phyloP scores from a whole-genome alignment of 2,329 filamentous ascomycete genomes.

The Microascus cirrosus region DNA sequence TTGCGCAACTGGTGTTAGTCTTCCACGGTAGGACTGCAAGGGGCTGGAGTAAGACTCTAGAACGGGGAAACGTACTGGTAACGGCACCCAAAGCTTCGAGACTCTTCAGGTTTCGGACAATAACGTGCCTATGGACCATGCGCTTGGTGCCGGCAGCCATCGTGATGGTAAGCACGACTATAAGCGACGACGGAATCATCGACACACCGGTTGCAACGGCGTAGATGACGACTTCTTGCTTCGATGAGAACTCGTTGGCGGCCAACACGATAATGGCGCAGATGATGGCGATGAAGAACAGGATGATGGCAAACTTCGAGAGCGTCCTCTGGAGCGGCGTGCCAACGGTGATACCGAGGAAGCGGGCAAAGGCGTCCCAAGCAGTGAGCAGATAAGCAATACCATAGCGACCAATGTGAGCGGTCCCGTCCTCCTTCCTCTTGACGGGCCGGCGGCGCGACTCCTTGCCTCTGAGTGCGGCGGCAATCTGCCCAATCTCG shows the following conservation, averaged over 20 bases:
- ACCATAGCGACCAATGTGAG: constrained; percentile 17
- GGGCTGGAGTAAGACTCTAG: background rate
- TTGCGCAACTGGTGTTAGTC: background rate
- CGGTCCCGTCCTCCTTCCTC: constrained; percentile 21
- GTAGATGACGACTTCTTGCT: constrained; percentile 29
- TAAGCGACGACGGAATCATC: constrained; percentile 39
- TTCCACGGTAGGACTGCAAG: background rate
- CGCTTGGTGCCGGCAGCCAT: constrained; percentile 43
- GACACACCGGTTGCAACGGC: constrained; percentile 33
- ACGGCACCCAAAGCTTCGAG: constrained; percentile 38
- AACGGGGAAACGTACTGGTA: constrained; percentile 19
- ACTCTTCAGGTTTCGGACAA: constrained; percentile 38
- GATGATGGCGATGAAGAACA: constrained; percentile 48
- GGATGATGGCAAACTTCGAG: constrained; percentile 55
- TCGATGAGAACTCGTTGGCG: constrained; percentile 25
- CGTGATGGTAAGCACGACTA: constrained; percentile 45
- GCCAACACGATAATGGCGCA: constrained; percentile 33
- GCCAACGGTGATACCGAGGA: constrained; percentile 41
- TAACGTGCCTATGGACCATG: constrained; percentile 41
- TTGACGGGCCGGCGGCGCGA: constrained; percentile 5
- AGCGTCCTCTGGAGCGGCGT: constrained; percentile 61
- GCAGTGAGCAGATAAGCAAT: constrained; percentile 25
- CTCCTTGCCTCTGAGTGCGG: constrained; percentile 20
- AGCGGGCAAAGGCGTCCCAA: constrained; percentile 24
- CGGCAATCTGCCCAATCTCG: constrained; percentile 51